These are phyloP conservation scores for Graphilbum fragrans DNA, from an alignment of 2,329 filamentous ascomycete genomes.

Conservation along the genomic window DNA sequence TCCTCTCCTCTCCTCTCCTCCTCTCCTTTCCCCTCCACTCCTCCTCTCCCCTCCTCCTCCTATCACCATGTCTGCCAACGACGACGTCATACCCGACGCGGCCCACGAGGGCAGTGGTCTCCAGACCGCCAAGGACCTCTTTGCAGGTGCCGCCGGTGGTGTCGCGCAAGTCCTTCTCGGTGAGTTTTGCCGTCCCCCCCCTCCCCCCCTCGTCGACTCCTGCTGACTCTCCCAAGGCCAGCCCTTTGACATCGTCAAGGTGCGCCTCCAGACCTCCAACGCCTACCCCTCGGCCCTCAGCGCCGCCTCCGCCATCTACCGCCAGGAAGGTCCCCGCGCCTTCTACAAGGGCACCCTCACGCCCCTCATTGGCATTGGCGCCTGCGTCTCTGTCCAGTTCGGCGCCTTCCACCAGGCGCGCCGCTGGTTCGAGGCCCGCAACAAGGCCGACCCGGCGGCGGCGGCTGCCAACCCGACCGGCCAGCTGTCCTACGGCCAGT, in stretches of 20 bases:
- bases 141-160: slow-evolving; percentile 81
- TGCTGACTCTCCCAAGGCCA: slow-evolving; percentile 36
- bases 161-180: slow-evolving; percentile 89
- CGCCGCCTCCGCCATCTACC: slow-evolving; percentile 73
- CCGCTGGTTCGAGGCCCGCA: slow-evolving; percentile 69
- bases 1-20: too few relatives aligned
- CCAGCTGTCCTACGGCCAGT: slow-evolving; percentile 67
- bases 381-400: slow-evolving; percentile 97
- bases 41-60: neutral
- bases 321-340: slow-evolving; percentile 74
- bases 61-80: slow-evolving; percentile 1
- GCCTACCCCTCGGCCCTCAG: slow-evolving; percentile 71
- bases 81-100: slow-evolving; percentile 1
- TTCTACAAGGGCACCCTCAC: slow-evolving; percentile 99
- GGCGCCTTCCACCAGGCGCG: slow-evolving; percentile 91
- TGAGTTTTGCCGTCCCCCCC: slow-evolving; percentile 20
- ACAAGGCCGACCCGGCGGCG: slow-evolving; percentile 31
- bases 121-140: slow-evolving; percentile 76
- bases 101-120: slow-evolving; percentile 21
- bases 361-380: slow-evolving; percentile 87
- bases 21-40: neutral
- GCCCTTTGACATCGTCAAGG: slow-evolving; percentile 89
- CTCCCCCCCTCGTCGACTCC: neutral
- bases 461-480: slow-evolving; percentile 7
- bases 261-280: slow-evolving; percentile 81